phyloP scores from a whole-genome alignment of 176 grass and related monocot genomes.

The Carex myosuroides region DNA sequence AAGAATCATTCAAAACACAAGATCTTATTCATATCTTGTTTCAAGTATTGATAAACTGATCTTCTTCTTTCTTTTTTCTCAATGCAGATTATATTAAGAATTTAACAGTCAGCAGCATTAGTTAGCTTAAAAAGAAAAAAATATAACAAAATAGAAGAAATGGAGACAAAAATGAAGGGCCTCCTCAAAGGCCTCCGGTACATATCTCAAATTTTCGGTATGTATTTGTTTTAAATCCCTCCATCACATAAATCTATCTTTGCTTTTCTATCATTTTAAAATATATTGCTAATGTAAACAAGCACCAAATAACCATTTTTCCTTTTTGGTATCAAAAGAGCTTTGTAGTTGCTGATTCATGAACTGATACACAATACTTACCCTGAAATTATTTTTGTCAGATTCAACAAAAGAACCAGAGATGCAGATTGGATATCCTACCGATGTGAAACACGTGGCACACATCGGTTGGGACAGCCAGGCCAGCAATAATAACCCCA shows the following conservation, averaged over 20 bases:
- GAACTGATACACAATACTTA: background rate
- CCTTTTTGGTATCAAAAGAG: background rate
- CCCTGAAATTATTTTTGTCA: background rate
- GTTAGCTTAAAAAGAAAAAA: background rate
- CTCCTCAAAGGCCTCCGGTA: slow-evolving; percentile 94
- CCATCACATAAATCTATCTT: background rate
- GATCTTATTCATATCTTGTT: background rate
- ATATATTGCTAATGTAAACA: background rate
- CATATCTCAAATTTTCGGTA: slow-evolving; percentile 94
- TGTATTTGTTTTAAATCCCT: background rate
- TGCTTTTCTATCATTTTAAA: background rate
- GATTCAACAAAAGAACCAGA: slow-evolving; percentile 55
- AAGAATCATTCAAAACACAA: background rate
- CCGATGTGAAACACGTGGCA: slow-evolving; percentile 95
- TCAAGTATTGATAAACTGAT: background rate
- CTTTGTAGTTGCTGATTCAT: background rate
- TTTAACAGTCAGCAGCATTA: background rate
- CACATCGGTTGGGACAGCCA: slow-evolving; percentile 89
- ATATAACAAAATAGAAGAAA: background rate
- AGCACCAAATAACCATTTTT: background rate
- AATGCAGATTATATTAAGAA: background rate
- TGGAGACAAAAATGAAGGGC: slow-evolving; percentile 92
- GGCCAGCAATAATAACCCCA: slow-evolving; percentile 39
- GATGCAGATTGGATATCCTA: slow-evolving; percentile 87
- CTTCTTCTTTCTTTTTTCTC: background rate